Evolutionary conservation across 2,329 filamentous ascomycete species (phyloP).

Genomic region (Herpotrichia juniperi): DNA sequence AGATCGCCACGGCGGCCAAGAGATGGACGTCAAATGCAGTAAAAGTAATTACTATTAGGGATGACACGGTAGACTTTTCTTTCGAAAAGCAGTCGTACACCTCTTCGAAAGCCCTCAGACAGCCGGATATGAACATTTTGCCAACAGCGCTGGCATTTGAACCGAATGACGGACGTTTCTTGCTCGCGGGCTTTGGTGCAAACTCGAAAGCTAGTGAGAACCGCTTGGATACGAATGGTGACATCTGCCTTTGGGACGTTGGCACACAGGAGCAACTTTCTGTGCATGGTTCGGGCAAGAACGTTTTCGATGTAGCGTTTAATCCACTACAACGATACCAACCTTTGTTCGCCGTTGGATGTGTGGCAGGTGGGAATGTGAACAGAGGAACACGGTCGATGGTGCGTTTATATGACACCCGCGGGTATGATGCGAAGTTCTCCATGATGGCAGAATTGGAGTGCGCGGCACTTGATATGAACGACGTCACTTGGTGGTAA

Average conservation of each 20-base stretch:
- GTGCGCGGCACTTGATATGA: slow-evolving; percentile 66
- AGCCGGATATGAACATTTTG: slow-evolving; percentile 35
- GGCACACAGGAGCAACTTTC: slow-evolving; percentile 46
- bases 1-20: slow-evolving; percentile 58
- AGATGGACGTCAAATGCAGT: slow-evolving; percentile 40
- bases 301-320: slow-evolving; percentile 66
- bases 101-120: slow-evolving; percentile 36
- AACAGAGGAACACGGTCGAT: slow-evolving; percentile 54
- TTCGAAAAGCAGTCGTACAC: slow-evolving; percentile 21
- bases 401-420: slow-evolving; percentile 59
- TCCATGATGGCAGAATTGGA: slow-evolving; percentile 54
- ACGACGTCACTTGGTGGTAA: slow-evolving; percentile 61
- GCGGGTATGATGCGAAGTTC: slow-evolving; percentile 34
- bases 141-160: slow-evolving; percentile 42
- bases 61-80: slow-evolving; percentile 16
- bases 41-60: slow-evolving; percentile 34
- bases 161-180: slow-evolving; percentile 39
- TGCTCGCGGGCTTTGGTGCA: slow-evolving; percentile 63
- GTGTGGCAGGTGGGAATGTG: slow-evolving; percentile 46
- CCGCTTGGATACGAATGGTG: slow-evolving; percentile 52
- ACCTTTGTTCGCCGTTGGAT: slow-evolving; percentile 60
- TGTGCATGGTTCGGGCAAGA: slow-evolving; percentile 56
- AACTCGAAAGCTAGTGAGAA: slow-evolving; percentile 30
- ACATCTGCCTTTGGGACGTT: slow-evolving; percentile 62
- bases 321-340: slow-evolving; percentile 49